Base-by-base conservation (phyloP, 768 basidiomycete species). In the Albatrellus ellisii region DNA sequence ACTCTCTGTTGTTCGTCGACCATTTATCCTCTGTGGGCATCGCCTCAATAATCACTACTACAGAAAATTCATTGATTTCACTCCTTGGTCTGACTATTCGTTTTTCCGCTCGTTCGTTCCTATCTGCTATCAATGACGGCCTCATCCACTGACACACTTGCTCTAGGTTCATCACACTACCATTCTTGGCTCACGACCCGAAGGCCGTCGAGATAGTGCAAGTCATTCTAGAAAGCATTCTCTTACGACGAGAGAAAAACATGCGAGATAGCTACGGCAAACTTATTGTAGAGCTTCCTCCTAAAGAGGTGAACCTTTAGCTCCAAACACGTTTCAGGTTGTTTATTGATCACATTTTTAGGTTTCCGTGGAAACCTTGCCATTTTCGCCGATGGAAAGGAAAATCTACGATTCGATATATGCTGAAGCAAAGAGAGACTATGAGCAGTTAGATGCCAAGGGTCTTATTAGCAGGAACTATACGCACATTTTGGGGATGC, bases 121-220 rank as follows among this genome's bases (percentile, higher is more conserved):
- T 17, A 18, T 27, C 17, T 20, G 2, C 10, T n/a, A 26, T 37
- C 17, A 25, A 7, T 12, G n/a, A 28, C 22, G 32, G 17, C 9
- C 6, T 7, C 21, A 9, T 4, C 5, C 36, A 28, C 12, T 34
- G 7, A 8, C 41, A 52, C 35, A 44, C 52, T 20, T 34, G 3
- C 46, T 27, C 21, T 45, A 89, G 86, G 17, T 91, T 94, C 54
- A 86, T 95, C 45, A 92, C 86, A 0, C 60, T 90, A 3, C 94
- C 94, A 7, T 98, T 97, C 64, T 69, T 92, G 42, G 82, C 80
- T 34, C 81, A 78, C 27, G 92, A 97, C 57, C 77, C 86, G 0
- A 91, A 90, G 54, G 92, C 89, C 0, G 82, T 97, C 36, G 89
- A 94, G 53, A 80, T 97, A 33, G 90, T 97, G 0, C 92, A 97